These are phyloP conservation scores for Lentinula raphanica DNA, from an alignment of 768 basidiomycete species.

Conservation along the genomic window DNA sequence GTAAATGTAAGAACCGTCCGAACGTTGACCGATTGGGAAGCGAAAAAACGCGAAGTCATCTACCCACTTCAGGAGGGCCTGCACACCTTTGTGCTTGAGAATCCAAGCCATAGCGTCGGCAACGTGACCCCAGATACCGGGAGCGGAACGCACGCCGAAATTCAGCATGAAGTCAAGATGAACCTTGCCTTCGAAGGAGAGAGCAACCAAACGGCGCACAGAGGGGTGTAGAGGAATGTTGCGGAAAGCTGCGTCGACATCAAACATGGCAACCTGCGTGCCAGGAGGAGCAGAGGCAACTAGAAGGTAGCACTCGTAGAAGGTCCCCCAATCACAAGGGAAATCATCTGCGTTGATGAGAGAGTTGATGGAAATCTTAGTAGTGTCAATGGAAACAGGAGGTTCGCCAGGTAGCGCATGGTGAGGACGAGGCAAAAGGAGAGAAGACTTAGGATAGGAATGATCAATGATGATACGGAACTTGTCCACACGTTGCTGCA, in stretches of 20 bases:
- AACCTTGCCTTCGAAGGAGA: too few species aligned
- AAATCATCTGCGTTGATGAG: slow-evolving; percentile 20
- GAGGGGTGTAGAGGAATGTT: slow-evolving; percentile 26
- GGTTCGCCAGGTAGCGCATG: neutral
- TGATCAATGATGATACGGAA: slow-evolving; percentile 22
- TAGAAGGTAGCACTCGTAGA: slow-evolving; percentile 18
- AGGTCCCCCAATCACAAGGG: slow-evolving; percentile 27
- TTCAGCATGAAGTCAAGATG: slow-evolving; percentile 23
- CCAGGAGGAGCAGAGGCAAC: too few species aligned
- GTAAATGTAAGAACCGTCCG: neutral
- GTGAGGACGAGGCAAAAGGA: neutral
- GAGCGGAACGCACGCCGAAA: slow-evolving; percentile 24
- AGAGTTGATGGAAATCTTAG: slow-evolving; percentile 20
- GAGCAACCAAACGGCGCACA: slow-evolving; percentile 19
- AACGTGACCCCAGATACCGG: slow-evolving; percentile 26
- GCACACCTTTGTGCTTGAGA: too few species aligned
- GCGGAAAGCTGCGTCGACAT: slow-evolving; percentile 30
- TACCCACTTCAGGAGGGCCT: too few species aligned
- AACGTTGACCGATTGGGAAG: slow-evolving; percentile 6
- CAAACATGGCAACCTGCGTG: too few species aligned
- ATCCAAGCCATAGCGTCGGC: too few species aligned
- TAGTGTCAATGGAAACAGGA: slow-evolving; percentile 6
- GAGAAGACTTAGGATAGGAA: slow-evolving; percentile 16
- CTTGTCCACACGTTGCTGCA: slow-evolving; percentile 17
- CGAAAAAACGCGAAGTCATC: slow-evolving; percentile 25